Conservation (phyloP, 2,329 filamentous ascomycete genomes). For the Elsinoe fawcettii region DNA sequence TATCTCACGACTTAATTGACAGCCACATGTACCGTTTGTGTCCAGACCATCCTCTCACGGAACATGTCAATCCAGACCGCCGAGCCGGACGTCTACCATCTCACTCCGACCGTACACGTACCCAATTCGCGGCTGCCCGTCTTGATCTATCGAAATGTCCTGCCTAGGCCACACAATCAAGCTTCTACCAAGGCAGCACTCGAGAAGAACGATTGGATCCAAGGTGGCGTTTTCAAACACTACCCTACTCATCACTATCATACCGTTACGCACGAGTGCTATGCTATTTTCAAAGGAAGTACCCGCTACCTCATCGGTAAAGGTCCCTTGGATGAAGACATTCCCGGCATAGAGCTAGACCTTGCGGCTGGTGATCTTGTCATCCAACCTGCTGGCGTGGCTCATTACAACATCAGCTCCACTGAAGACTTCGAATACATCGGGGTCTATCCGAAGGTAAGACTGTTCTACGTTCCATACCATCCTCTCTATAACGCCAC, state of each 20-base stretch:
- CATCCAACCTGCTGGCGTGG: slow-evolving; percentile 7
- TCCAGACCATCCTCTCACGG: slow-evolving; percentile 3
- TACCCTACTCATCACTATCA: slow-evolving; percentile 21
- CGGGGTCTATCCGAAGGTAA: slow-evolving; percentile 14
- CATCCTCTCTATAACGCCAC: slow-evolving; percentile 1
- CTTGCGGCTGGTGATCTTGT: slow-evolving; percentile 18
- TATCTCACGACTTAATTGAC: slow-evolving; percentile 7
- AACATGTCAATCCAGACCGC: neutral
- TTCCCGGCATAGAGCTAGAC: slow-evolving; percentile 22
- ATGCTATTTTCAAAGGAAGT: slow-evolving; percentile 20
- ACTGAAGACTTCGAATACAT: slow-evolving; percentile 10
- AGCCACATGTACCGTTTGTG: neutral
- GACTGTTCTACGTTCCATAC: slow-evolving; percentile 9
- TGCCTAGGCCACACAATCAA: slow-evolving; percentile 21
- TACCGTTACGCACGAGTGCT: slow-evolving; percentile 23
- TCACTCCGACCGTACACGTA: slow-evolving; percentile 20
- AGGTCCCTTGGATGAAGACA: slow-evolving; percentile 9
- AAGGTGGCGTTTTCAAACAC: slow-evolving; percentile 21
- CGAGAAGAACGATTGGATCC: slow-evolving; percentile 22
- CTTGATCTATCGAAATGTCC: slow-evolving; percentile 24
- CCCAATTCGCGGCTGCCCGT: slow-evolving; percentile 23
- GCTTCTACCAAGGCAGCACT: slow-evolving; percentile 17
- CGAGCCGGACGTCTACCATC: slow-evolving; percentile 8
- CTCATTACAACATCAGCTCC: neutral
- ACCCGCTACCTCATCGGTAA: slow-evolving; percentile 2